These are phyloP conservation scores for Exsudoporus frostii DNA, from an alignment of 768 basidiomycete species.

Conservation along the genomic window DNA sequence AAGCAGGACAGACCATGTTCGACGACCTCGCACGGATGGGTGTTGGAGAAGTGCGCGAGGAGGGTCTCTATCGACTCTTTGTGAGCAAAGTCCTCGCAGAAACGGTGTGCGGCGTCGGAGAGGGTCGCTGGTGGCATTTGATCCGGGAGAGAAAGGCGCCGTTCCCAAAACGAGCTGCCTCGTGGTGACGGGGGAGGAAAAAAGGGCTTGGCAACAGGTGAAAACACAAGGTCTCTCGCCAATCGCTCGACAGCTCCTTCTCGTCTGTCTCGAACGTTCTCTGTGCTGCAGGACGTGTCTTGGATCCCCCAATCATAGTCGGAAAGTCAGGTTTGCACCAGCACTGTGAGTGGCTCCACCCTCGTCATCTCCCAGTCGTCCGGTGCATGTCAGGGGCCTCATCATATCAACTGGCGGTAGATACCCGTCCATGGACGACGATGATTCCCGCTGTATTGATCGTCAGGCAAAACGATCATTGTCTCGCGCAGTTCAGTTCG, in stretches of 20 bases:
- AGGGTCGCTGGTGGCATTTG: slow-evolving; percentile 21
- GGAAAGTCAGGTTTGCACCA: not conserved
- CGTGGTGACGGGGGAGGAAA: too few relatives aligned
- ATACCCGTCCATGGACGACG: slow-evolving; percentile 10
- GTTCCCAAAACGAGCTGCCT: too few relatives aligned
- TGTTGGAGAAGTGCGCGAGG: slow-evolving; percentile 49
- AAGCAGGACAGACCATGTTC: slow-evolving; percentile 55
- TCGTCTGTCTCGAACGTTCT: too few relatives aligned
- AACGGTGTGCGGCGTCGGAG: slow-evolving; percentile 40
- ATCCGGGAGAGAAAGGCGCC: too few relatives aligned
- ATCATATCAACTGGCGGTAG: not conserved
- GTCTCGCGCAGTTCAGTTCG: slow-evolving; percentile 46
- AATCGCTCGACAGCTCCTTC: too few relatives aligned
- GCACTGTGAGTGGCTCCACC: slow-evolving; percentile 12
- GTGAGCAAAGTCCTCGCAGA: slow-evolving; percentile 52
- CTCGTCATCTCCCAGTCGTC: not conserved
- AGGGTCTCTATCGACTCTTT: slow-evolving; percentile 42
- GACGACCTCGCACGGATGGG: slow-evolving; percentile 40
- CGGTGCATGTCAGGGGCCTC: slow-evolving; percentile 11
- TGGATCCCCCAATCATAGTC: not conserved
- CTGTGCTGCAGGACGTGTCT: too few relatives aligned
- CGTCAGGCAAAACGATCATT: slow-evolving; percentile 44
- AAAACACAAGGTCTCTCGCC: too few relatives aligned
- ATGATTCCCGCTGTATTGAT: slow-evolving; percentile 33
- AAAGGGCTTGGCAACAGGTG: too few relatives aligned